Conservation (phyloP, 2,329 filamentous ascomycete genomes). For the Onygena corvina region DNA sequence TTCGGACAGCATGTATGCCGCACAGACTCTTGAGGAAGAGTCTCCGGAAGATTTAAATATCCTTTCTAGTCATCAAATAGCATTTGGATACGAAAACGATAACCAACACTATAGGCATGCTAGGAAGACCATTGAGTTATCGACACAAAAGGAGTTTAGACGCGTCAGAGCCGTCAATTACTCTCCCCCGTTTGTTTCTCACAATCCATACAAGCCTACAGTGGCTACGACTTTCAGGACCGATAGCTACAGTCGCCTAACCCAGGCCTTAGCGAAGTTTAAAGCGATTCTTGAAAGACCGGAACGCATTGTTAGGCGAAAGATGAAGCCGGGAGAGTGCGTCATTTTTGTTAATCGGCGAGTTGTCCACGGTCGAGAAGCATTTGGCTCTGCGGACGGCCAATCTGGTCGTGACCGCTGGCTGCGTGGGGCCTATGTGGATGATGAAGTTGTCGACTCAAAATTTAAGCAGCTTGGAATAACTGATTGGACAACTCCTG, state of each 20-base stretch:
- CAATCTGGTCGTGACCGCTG: conserved; percentile 50
- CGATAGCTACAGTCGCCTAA: conserved; percentile 10
- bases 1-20: conserved; percentile 59
- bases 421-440: conserved; percentile 76
- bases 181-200: conserved; percentile 57
- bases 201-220: conserved; percentile 3
- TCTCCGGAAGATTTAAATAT: conserved; percentile 16
- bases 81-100: conserved; percentile 57
- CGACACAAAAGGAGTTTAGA: conserved; percentile 1
- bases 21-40: conserved; percentile 20
- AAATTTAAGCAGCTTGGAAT: conserved; percentile 33
- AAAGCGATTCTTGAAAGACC: conserved; percentile 46
- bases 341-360: conserved; percentile 86
- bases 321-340: conserved; percentile 69
- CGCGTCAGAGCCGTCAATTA: conserved; percentile 46
- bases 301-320: conserved; percentile 54
- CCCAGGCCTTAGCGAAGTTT: conserved; percentile 46
- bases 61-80: conserved; percentile 38
- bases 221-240: too few species aligned
- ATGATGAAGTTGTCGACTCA: conserved; percentile 49
- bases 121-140: conserved; percentile 44
- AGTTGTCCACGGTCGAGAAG: conserved; percentile 67
- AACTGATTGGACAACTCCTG: conserved; percentile 13
- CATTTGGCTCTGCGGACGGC: conserved; percentile 47
- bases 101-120: conserved; percentile 50